Base-by-base conservation (phyloP, 345 rosid genomes). In the Lumnitzera racemosa region DNA sequence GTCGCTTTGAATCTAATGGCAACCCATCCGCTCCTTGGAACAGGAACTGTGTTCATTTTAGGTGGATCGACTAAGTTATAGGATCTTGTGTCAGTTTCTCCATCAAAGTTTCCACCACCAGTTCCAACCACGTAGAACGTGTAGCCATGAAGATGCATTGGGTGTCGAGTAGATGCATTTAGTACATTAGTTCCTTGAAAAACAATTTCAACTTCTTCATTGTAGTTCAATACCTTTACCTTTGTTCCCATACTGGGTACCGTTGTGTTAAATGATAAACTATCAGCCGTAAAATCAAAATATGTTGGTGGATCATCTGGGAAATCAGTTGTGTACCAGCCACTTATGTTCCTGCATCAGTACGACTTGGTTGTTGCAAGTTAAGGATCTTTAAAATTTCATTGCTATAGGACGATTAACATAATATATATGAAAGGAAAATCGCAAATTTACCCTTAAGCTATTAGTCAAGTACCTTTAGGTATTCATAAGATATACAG, bases 101-200 rank as follows among this genome's bases (percentile, higher is more conserved):
- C 59, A 11, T 66, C 16, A 31, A 58, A 66, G 46, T 58, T 59
- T 12, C 64, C 63, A 2, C 17, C n/a, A 5, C 64, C 70, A 0
- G 52, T 16, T 11, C 59, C 64, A 3, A 66, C 49, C 5, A 66
- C 64, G 11, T 59, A 66, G 16, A 59, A 59, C 9, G 41, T 52
- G n/a, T 66, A 59, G n/a, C 70, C 70, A 20, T 66, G 64, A 17
- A 66, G 41, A 36, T 66, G 81, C 74, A 78, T 65, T 5, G 81
- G 78, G 61, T 68, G 81, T 15, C 49, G 70, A 13, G 23, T 13
- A 0, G 59, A 51, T 0, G 65, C 73, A 15, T 59, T 9, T 1
- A 62, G 41, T 63, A 71, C 29, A 11, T 69, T 74, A 16, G 78
- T 74, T 6, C 68, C 73, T 48, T 74, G 78, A 50, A 67, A 58